Conservation (phyloP, 2,329 filamentous ascomycete species). For the Cladosporium sp. region DNA sequence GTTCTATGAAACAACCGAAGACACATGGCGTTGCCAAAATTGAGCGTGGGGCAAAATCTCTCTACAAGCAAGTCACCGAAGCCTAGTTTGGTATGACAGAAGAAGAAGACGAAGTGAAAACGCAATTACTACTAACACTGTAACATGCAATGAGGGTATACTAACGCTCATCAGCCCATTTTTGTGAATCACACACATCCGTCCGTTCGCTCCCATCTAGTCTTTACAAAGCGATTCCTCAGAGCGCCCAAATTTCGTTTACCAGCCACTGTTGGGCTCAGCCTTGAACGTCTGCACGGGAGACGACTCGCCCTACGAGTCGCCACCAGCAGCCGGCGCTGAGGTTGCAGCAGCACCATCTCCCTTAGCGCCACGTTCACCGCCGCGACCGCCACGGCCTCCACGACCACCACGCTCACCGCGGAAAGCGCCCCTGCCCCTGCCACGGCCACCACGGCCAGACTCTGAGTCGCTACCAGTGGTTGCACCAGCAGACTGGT, state of each 20-base stretch:
- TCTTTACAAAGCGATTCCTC: slow-evolving; percentile 14
- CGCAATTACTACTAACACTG: slow-evolving; percentile 8
- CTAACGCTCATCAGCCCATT: slow-evolving; percentile 19
- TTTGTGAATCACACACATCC: neutral
- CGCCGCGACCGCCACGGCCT: slow-evolving; percentile 43
- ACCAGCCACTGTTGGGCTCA: slow-evolving; percentile 4
- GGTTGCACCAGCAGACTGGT: slow-evolving; percentile 36
- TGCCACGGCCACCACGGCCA: slow-evolving; percentile 60
- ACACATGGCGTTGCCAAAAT: neutral
- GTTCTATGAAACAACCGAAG: neutral
- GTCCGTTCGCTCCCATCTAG: neutral
- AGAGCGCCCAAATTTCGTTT: neutral
- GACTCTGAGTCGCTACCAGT: slow-evolving; percentile 67
- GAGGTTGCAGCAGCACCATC: slow-evolving; percentile 24
- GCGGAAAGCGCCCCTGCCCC: slow-evolving; percentile 45
- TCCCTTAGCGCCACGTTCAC: slow-evolving; percentile 25
- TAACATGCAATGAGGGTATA: slow-evolving; percentile 20
- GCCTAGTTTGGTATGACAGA: neutral
- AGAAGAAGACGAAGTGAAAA: neutral
- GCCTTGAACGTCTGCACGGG: neutral
- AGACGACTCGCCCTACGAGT: slow-evolving; percentile 9
- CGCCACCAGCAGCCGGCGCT: slow-evolving; percentile 22
- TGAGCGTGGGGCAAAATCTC: neutral
- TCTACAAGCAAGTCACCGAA: neutral
- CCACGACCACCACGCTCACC: slow-evolving; percentile 58